Evolutionary conservation across 768 basidiomycete species (phyloP).

Genomic region (Amanita pallidorosea): DNA sequence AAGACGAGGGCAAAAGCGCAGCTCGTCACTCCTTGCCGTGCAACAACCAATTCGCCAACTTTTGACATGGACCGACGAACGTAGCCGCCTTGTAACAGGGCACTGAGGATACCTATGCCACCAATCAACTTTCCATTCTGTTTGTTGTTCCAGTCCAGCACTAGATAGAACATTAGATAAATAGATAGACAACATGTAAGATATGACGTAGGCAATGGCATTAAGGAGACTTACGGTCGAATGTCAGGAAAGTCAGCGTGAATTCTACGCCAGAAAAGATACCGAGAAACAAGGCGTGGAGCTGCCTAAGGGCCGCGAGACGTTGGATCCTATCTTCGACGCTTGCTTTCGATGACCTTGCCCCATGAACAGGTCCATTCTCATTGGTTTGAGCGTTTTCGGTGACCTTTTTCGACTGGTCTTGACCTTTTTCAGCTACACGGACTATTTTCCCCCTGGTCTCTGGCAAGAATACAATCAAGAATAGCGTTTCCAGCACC

Average conservation of each 20-base stretch:
- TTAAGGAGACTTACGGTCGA: conserved; percentile 60
- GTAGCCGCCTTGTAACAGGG: conserved; percentile 88
- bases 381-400: conserved; percentile 12
- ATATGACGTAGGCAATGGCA: too few species aligned
- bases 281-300: conserved; percentile 82
- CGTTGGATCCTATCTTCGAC: conserved; percentile 41
- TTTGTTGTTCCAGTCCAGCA: conserved; percentile 82
- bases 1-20: conserved; percentile 64
- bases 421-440: conserved; percentile 9
- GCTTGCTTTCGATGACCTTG: conserved; percentile 17
- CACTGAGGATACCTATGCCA: conserved; percentile 85
- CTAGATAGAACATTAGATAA: conserved; percentile 24
- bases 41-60: conserved; percentile 75
- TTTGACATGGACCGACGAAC: conserved; percentile 73
- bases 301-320: conserved; percentile 47
- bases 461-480: conserved; percentile 72
- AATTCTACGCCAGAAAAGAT: conserved; percentile 95
- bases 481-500: conserved; percentile 68
- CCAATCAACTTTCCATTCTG: conserved; percentile 82
- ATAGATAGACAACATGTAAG: background rate
- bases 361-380: conserved; percentile 13
- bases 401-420: conserved; percentile 9
- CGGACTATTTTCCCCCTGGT: conserved; percentile 45
- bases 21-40: conserved; percentile 64
- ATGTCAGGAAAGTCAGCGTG: conserved; percentile 91